A percentile compares a stretch with the other conserved stretches of the same genome.
Conservation (phyloP, 176 grass and related monocot genomes). For the Phoenix dactylifera region DNA sequence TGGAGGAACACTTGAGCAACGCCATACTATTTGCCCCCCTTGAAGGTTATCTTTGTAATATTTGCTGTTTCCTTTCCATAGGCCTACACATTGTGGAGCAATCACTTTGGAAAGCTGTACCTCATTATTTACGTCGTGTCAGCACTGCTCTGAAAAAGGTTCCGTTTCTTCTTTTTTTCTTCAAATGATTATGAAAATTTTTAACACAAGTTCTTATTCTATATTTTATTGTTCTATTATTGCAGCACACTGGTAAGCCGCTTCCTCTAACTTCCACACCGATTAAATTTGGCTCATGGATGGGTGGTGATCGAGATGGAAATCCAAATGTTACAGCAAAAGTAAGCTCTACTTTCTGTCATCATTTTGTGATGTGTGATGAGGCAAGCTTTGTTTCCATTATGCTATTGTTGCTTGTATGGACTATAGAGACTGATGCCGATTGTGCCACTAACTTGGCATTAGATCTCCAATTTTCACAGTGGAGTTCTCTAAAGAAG, state of each 20-base stretch:
- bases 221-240: conserved; percentile 5
- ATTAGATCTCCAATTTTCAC: too few species aligned
- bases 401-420: background rate
- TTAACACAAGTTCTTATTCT: background rate
- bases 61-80: conserved; percentile 15
- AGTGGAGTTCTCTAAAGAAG: too few species aligned
- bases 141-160: conserved; percentile 93
- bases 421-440: too few species aligned
- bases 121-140: conserved; percentile 89
- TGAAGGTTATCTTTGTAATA: too few species aligned
- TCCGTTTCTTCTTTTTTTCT: background rate
- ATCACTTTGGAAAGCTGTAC: conserved; percentile 92
- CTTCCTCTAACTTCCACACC: conserved; percentile 90
- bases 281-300: conserved; percentile 98
- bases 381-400: background rate
- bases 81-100: conserved; percentile 95
- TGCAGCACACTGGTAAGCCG: conserved; percentile 72
- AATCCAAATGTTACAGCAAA: conserved; percentile 97
- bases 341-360: conserved; percentile 25
- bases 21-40: too few species aligned
- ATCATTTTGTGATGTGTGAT: background rate
- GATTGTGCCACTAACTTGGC: too few species aligned
- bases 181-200: background rate
- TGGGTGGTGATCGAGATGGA: conserved; percentile 89
- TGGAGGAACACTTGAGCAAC: too few species aligned